Evolutionary conservation across 257 asterid genomes (phyloP), one percentile per base, ranked within the genome.

Genomic region (Coffea canephora): DNA sequence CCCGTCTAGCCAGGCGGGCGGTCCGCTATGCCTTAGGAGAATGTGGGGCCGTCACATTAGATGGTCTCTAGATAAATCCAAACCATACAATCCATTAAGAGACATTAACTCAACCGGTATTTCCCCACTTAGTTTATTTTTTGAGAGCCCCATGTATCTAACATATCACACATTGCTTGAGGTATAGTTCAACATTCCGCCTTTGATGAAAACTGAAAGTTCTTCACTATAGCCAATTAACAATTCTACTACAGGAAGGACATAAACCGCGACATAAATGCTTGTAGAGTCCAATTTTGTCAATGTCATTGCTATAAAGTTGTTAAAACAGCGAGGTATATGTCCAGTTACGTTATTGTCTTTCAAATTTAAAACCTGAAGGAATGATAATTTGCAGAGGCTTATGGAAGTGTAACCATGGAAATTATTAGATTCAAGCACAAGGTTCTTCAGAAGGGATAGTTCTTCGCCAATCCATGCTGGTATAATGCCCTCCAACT

Each of bases 291-390:
- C 31, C 31, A 0, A 31, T 31, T 31, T 0, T 31, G 0, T 31
- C 31, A 0, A 50, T 50, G 0, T 50, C 57, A 50, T 50, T 12
- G 15, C 57, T 6, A 4, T 50, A 9, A 50, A 50, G 57, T 50
- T 50, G 57, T 50, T 50, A 2, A 50, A 50, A 70, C 88, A 85
- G 1, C 45, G 52, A 0, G 88, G 86, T 49, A 83, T 83, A 8
- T 10, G 3, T 18, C 88, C 88, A 0, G 84, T 69, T 1, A 80
- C 43, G 21, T 54, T 64, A 67, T 83, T 85, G 2, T 77, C 73
- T 5, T 83, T 86, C 69, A 85, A 41, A 73, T 80, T 81, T 25
- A 85, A 27, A 6, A 76, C 61, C 48, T 78, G 88, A 12, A 85
- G 79, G 11, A 67, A 62, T 0, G 49, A 39, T 14, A 85, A 81